Evolutionary conservation across 768 basidiomycete species (phyloP).

Genomic region (Trametes maxima): DNA sequence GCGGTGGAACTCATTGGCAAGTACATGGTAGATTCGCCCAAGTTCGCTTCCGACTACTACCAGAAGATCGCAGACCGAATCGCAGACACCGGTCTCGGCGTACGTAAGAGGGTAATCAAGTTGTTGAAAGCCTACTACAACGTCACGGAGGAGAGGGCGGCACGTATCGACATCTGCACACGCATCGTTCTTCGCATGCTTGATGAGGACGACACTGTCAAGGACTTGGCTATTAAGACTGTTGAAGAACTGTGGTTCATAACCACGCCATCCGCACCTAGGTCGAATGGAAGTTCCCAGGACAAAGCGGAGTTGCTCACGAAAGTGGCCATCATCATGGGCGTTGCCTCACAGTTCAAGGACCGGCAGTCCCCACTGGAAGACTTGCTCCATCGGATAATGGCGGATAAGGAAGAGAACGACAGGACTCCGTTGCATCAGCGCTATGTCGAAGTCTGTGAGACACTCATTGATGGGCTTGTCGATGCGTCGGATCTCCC

Average conservation of each 20-base stretch:
- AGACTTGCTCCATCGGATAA: constrained; percentile 81
- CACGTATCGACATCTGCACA: constrained; percentile 78
- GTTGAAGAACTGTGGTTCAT: constrained; percentile 92
- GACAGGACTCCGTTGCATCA: constrained; percentile 56
- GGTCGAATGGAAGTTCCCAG: constrained; percentile 29
- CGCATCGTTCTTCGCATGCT: constrained; percentile 81
- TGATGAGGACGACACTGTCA: constrained; percentile 95
- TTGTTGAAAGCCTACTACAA: constrained; percentile 82
- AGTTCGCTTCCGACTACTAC: constrained; percentile 90
- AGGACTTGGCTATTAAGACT: constrained; percentile 88
- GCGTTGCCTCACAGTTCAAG: constrained; percentile 77
- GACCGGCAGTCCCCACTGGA: constrained; percentile 86
- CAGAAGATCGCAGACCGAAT: constrained; percentile 86
- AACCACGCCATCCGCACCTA: constrained; percentile 16
- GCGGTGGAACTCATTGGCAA: constrained; percentile 98
- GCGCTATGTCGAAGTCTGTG: constrained; percentile 82
- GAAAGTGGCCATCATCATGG: constrained; percentile 84
- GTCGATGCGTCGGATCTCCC: constrained; percentile 84
- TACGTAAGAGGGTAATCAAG: constrained; percentile 96
- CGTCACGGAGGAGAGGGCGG: constrained; percentile 57
- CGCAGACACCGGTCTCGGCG: constrained; percentile 90
- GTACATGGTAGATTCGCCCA: constrained; percentile 88
- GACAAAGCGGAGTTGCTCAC: constrained; percentile 59
- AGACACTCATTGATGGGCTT: constrained; percentile 82
- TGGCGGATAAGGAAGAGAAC: constrained; percentile 65